Evolutionary conservation across 129 eudicot genomes (phyloP), one percentile per base, ranked within the genome.

Genomic region (Pittosporum tobira): DNA sequence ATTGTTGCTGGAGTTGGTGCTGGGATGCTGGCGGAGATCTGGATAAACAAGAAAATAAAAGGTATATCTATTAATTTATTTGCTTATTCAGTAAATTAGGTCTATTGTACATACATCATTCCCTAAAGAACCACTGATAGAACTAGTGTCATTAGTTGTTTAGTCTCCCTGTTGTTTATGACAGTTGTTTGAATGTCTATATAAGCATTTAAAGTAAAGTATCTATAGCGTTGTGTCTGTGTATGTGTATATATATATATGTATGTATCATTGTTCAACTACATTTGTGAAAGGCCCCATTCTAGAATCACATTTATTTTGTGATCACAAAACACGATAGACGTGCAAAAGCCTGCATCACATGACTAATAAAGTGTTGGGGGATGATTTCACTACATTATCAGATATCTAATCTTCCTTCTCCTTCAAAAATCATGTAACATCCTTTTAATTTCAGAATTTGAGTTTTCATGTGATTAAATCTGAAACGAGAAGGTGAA

Each of bases 1-100:
- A 82, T 85, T 73, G 88, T 67, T 67, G 97, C 75, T 55, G 95
- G 97, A 19, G 64, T 89, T 65, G 97, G 95, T 51, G 95, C 95
- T 16, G 97, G 97, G 55, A 89, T 89, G 97, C 71, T 89, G 30
- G 64, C 81, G 18, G 95, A 89, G 72, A 66, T 82, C 56, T 82
- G 95, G 97, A 82, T 89, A 51, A 80, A 89, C 68, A 89, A 89
- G 80, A 85, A 85, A 63, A 74, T 82, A 62, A 77, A 85, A 85
- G 97, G 97, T 89, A 80, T 31, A 13, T 10, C n/a, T 12, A 18
- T 2, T 3, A 10, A 15, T 5, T 4, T 52, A 19, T 27, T 8
- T 16, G 1, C 6, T 28, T 12, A n/a, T 28, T 3, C 20, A 28
- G 12, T 53, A 26, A 28, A 5, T 7, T 21, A 21, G 28, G 26